A percentile compares a stretch with the other conserved stretches of the same genome.
Conservation (phyloP, 1,139 yeast species). For the Hemisphaericaspora xylofermentans region DNA sequence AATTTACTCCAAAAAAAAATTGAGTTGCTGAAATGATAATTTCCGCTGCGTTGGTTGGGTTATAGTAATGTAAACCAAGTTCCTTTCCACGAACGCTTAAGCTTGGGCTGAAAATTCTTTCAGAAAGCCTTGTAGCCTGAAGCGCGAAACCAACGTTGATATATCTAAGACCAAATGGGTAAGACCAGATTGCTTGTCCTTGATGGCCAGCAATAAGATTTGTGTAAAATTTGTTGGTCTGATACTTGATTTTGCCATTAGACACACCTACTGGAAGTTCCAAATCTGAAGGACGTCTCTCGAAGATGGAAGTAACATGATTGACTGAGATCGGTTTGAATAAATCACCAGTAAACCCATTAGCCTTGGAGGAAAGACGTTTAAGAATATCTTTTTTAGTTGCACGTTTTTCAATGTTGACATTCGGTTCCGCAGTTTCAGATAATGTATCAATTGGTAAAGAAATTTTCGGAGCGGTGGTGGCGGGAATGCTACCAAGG, state of each 20-base stretch:
- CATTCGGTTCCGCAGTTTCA: not conserved
- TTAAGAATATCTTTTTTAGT: conserved; percentile 2
- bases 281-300: conserved; percentile 49
- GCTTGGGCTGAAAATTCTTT: conserved; percentile 69
- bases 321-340: conserved; percentile 49
- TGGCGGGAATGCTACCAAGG: conserved; percentile 3
- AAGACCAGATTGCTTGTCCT: conserved; percentile 66
- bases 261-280: conserved; percentile 46
- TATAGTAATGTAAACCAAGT: conserved; percentile 51
- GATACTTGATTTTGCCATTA: conserved; percentile 49
- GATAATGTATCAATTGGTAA: not conserved
- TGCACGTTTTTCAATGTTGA: conserved; percentile 2
- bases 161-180: conserved; percentile 79
- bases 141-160: conserved; percentile 61
- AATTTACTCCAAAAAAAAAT: conserved; percentile 29
- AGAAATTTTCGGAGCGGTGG: conserved; percentile 2
- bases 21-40: conserved; percentile 56
- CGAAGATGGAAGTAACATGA: conserved; percentile 49
- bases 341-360: conserved; percentile 28
- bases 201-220: conserved; percentile 69
- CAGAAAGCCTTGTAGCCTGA: conserved; percentile 55
- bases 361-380: conserved; percentile 4
- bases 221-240: conserved; percentile 82
- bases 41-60: conserved; percentile 53
- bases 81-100: conserved; percentile 29